Percentiles rank a stretch among this genome's conserved stretches.
Conservation (phyloP, 345 rosid species). For the Boechera retrofracta region DNA sequence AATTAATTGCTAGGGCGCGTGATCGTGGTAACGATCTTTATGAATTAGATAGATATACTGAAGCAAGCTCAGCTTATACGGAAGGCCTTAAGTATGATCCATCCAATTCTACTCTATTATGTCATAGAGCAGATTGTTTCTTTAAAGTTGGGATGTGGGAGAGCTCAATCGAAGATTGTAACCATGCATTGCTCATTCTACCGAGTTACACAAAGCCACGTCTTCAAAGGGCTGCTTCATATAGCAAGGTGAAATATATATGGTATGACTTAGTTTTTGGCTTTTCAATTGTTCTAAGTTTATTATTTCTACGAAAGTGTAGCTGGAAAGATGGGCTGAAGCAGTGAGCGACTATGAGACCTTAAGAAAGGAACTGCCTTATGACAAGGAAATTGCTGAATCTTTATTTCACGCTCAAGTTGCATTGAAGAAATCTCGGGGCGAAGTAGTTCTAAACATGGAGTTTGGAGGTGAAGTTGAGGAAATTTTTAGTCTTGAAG, state of each 20-base stretch:
- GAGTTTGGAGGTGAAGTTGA: conserved; percentile 97
- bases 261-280: conserved; percentile 11
- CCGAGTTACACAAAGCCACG: conserved; percentile 84
- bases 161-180: conserved; percentile 79
- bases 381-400: conserved; percentile 83
- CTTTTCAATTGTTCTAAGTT: conserved; percentile 23
- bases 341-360: conserved; percentile 88
- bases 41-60: conserved; percentile 94
- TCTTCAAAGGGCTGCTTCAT: conserved; percentile 86
- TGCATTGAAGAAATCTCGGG: conserved; percentile 87
- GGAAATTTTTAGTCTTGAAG: conserved; percentile 69
- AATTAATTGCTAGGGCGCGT: conserved; percentile 70
- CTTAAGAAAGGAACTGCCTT: conserved; percentile 78
- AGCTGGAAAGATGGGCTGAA: conserved; percentile 91
- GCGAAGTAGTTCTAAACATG: conserved; percentile 90
- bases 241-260: conserved; percentile 63
- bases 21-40: conserved; percentile 89
- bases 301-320: conserved; percentile 28
- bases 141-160: conserved; percentile 85
- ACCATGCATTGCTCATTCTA: conserved; percentile 69
- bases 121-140: conserved; percentile 96
- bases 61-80: conserved; percentile 87
- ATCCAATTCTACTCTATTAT: conserved; percentile 73
- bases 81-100: conserved; percentile 93
- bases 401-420: conserved; percentile 93